phyloP scores from a whole-genome alignment of 2,329 filamentous ascomycete species.

The Fusarium continuum region DNA sequence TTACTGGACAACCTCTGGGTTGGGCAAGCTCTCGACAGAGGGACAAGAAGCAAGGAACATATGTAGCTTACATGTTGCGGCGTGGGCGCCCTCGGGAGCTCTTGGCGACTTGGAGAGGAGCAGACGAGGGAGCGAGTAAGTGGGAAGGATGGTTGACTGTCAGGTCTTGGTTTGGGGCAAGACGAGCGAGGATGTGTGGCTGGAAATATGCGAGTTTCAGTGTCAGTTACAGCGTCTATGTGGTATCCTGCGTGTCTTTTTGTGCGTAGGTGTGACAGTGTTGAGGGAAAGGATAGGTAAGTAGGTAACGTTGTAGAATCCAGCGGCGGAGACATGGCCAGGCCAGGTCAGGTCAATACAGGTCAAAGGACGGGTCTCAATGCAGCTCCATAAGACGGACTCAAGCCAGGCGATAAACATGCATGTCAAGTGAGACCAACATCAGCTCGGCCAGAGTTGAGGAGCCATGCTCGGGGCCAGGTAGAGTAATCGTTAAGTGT shows the following conservation, averaged over 20 bases:
- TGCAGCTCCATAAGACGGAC: slow-evolving; percentile 21
- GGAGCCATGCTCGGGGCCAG: slow-evolving; percentile 1
- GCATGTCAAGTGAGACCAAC: slow-evolving; percentile 26
- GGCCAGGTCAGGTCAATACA: slow-evolving; percentile 12
- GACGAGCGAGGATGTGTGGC: slow-evolving; percentile 30
- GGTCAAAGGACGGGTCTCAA: slow-evolving; percentile 20
- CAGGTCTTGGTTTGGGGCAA: slow-evolving; percentile 11
- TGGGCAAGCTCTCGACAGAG: slow-evolving; percentile 6
- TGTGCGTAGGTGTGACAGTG: slow-evolving; percentile 32
- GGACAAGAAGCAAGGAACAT: slow-evolving; percentile 4
- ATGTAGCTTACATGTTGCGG: slow-evolving; percentile 50
- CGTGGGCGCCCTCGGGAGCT: slow-evolving; percentile 39
- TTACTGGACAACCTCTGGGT: slow-evolving; percentile 4
- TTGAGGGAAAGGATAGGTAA: slow-evolving; percentile 18
- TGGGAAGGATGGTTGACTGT: slow-evolving; percentile 10
- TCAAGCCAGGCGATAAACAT: slow-evolving; percentile 20
- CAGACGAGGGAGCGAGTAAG: slow-evolving; percentile 19
- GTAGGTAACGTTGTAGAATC: slow-evolving; percentile 22
- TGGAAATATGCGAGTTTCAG: slow-evolving; percentile 35
- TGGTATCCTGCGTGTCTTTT: slow-evolving; percentile 31
- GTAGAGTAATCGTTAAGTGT: slow-evolving; percentile 25
- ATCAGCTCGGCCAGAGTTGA: slow-evolving; percentile 27
- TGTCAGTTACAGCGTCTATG: slow-evolving; percentile 35
- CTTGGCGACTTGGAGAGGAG: slow-evolving; percentile 32
- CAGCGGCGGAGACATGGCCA: slow-evolving; percentile 17